A percentile compares a stretch with the other conserved stretches of the same genome.
phyloP scores from a whole-genome alignment of 331 rosid species.

The Stylosanthes scabra region DNA sequence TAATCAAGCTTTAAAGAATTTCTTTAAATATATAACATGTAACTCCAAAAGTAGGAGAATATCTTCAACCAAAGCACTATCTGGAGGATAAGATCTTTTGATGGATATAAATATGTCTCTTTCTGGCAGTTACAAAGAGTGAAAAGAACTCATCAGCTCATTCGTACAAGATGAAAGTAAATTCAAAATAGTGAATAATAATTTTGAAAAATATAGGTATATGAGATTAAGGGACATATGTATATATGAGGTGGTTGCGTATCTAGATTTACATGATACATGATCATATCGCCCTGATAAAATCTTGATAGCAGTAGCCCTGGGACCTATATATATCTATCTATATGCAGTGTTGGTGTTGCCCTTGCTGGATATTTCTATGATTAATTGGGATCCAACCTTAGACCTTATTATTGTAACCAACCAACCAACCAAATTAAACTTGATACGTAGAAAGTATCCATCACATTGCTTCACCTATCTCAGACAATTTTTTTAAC shows the following conservation, averaged over 20 bases:
- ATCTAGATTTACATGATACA: too few relatives aligned
- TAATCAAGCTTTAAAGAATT: background rate
- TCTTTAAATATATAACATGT: background rate
- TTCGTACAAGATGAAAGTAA: too few relatives aligned
- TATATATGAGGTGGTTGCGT: too few relatives aligned
- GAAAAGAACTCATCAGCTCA: too few relatives aligned
- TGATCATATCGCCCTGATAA: too few relatives aligned
- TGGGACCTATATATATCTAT: background rate
- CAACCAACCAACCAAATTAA: background rate
- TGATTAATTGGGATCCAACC: background rate
- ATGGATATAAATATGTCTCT: background rate
- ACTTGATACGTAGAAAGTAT: background rate
- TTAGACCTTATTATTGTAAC: background rate
- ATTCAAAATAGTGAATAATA: too few relatives aligned
- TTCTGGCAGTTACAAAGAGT: background rate
- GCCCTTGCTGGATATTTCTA: background rate
- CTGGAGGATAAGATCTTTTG: slow-evolving; percentile 18
- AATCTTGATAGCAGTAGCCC: background rate
- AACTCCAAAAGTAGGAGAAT: background rate
- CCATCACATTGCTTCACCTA: background rate
- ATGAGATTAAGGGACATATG: too few relatives aligned
- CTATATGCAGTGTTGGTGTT: too few relatives aligned
- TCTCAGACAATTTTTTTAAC: background rate
- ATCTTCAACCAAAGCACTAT: background rate
- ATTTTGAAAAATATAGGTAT: too few relatives aligned